Percentiles rank a stretch among this genome's conserved stretches.
Conservation (phyloP, 2,329 filamentous ascomycete genomes). For the Daldinia sp. region DNA sequence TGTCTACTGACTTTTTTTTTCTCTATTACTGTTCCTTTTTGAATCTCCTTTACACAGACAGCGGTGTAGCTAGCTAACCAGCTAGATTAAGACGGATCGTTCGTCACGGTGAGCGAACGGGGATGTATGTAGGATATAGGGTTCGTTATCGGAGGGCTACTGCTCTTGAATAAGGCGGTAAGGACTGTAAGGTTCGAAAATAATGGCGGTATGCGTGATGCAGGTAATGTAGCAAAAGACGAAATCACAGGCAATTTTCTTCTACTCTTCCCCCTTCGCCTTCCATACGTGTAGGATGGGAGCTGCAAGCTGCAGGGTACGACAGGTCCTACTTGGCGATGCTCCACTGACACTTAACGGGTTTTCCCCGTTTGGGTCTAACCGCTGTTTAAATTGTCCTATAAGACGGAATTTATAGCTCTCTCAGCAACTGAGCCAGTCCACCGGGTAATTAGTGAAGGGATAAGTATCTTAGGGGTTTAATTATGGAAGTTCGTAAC, state of each 20-base stretch:
- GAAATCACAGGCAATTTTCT: conserved; percentile 7
- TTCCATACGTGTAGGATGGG: conserved; percentile 16
- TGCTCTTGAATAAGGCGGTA: conserved; percentile 20
- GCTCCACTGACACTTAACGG: conserved; percentile 30
- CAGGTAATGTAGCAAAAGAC: conserved; percentile 7
- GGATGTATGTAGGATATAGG: conserved; percentile 14
- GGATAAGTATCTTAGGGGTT: background rate
- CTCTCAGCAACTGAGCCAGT: conserved; percentile 28
- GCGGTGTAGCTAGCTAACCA: conserved; percentile 2
- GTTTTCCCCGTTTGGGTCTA: conserved; percentile 33
- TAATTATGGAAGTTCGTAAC: background rate
- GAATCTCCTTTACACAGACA: conserved; percentile 2
- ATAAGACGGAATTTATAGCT: conserved; percentile 35
- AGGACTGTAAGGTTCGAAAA: conserved; percentile 15
- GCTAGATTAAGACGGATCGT: conserved; percentile 6
- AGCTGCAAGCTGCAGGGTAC: conserved; percentile 33
- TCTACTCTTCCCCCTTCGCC: conserved; percentile 15
- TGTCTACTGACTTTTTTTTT: conserved; percentile 4
- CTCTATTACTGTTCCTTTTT: conserved; percentile 6
- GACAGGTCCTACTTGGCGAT: conserved; percentile 1
- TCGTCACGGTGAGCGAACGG: conserved; percentile 7
- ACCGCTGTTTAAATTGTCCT: conserved; percentile 22
- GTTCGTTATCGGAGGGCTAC: conserved; percentile 26
- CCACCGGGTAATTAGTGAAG: conserved; percentile 17
- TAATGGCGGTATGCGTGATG: conserved; percentile 18